Evolutionary conservation across 2,329 filamentous ascomycete genomes (phyloP).

Genomic region (Corinectria fuckeliana): DNA sequence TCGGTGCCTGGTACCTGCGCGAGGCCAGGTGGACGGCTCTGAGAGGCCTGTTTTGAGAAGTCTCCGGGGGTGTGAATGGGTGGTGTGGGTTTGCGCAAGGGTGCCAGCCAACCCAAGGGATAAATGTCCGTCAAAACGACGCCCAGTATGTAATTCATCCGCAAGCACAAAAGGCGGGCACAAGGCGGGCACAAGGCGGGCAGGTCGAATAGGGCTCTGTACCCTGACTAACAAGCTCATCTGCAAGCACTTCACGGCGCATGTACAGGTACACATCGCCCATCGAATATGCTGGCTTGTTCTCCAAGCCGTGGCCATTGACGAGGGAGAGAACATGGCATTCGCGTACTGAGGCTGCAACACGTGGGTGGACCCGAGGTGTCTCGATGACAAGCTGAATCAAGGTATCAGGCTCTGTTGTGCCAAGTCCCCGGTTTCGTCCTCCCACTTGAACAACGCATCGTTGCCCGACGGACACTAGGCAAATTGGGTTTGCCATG

Average conservation of each 20-base stretch:
- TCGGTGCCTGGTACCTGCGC: conserved; percentile 52
- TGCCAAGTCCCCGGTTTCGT: neutral
- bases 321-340: neutral
- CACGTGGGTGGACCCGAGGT: neutral
- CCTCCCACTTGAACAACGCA: neutral
- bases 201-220: neutral
- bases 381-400: neutral
- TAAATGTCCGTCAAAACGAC: conserved; percentile 2
- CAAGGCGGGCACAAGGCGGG: neutral
- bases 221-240: neutral
- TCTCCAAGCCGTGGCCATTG: neutral
- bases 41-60: conserved; percentile 43
- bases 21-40: conserved; percentile 48
- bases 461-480: neutral
- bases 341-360: neutral
- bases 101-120: neutral
- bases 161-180: neutral
- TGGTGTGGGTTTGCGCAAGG: conserved; percentile 1
- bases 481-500: neutral
- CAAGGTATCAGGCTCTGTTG: neutral
- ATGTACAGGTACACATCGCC: neutral
- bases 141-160: too few species aligned
- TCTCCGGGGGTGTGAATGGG: conserved; percentile 17
- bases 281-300: neutral
- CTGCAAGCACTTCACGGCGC: conserved; percentile 10